Evolutionary conservation across 495 filamentous ascomycete genomes (phyloP).

Genomic region (Penicillium egyptiacum): DNA sequence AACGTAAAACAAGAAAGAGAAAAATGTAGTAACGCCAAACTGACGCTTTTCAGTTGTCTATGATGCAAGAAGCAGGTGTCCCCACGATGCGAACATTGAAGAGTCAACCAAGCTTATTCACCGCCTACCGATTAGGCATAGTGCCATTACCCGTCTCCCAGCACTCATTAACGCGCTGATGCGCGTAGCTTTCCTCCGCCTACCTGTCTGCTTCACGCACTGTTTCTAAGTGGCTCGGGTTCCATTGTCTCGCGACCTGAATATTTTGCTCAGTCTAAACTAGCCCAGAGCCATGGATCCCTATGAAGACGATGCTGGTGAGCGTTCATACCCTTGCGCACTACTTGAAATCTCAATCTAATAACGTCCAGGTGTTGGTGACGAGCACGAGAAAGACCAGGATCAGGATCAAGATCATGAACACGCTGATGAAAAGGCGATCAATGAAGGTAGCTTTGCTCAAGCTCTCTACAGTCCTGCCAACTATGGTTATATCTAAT

Average conservation of each 20-base stretch:
- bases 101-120: constrained; percentile 30
- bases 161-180: constrained; percentile 44
- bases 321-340: constrained; percentile 6
- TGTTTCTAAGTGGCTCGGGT: background rate
- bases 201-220: constrained; percentile 14
- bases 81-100: constrained; percentile 14
- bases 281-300: constrained; percentile 35
- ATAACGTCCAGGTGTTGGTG: constrained; percentile 35
- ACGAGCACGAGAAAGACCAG: constrained; percentile 62
- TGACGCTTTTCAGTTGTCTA: constrained; percentile 5
- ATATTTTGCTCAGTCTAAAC: constrained; percentile 1
- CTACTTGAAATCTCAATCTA: constrained; percentile 22
- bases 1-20: background rate
- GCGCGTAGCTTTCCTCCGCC: constrained; percentile 34
- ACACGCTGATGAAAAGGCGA: constrained; percentile 74
- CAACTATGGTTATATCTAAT: constrained; percentile 2
- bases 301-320: constrained; percentile 41
- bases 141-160: constrained; percentile 9
- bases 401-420: constrained; percentile 71
- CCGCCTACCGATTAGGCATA: constrained; percentile 25
- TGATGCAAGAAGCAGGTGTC: constrained; percentile 11
- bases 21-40: constrained; percentile 2
- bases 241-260: constrained; percentile 4
- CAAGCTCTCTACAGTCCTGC: background rate
- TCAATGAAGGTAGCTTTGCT: constrained; percentile 76